These are phyloP conservation scores for Podospora anserina DNA, from an alignment of 495 filamentous ascomycete genomes.

Conservation along the genomic window DNA sequence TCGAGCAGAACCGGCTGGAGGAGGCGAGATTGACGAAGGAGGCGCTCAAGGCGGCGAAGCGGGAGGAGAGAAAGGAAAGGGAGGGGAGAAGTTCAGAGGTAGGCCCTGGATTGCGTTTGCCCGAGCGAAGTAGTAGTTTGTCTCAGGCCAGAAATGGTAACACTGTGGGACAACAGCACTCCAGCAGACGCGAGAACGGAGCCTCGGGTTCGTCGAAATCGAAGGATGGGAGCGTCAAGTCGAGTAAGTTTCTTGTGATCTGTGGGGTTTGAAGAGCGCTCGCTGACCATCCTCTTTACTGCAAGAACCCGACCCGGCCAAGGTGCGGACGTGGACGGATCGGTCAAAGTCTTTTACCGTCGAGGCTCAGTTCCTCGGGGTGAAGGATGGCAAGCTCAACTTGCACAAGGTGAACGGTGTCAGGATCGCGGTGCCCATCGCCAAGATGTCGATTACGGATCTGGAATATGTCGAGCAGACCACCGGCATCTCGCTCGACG, in stretches of 20 bases:
- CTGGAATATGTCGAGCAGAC: slow-evolving; percentile 87
- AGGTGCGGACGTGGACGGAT: slow-evolving; percentile 91
- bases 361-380: slow-evolving; percentile 92
- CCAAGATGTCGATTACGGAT: slow-evolving; percentile 93
- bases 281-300: neutral
- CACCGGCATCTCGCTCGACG: slow-evolving; percentile 86
- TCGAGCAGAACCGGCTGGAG: slow-evolving; percentile 80
- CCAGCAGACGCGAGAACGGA: slow-evolving; percentile 61
- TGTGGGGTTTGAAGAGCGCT: neutral
- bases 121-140: slow-evolving; percentile 66
- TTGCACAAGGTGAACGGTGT: slow-evolving; percentile 97
- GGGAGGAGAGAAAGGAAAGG: slow-evolving; percentile 50
- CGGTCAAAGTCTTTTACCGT: slow-evolving; percentile 93
- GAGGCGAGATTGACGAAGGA: slow-evolving; percentile 77
- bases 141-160: slow-evolving; percentile 55
- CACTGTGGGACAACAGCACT: slow-evolving; percentile 61
- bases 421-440: slow-evolving; percentile 92
- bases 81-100: slow-evolving; percentile 60
- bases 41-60: slow-evolving; percentile 58
- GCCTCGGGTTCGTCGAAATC: slow-evolving; percentile 41
- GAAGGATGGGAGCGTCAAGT: slow-evolving; percentile 46
- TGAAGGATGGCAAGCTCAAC: slow-evolving; percentile 94
- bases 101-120: slow-evolving; percentile 68
- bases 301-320: slow-evolving; percentile 76
- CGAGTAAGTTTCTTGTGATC: slow-evolving; percentile 57